Base-by-base conservation (phyloP, 495 filamentous ascomycete species). In the Penicillium cataractarum region DNA sequence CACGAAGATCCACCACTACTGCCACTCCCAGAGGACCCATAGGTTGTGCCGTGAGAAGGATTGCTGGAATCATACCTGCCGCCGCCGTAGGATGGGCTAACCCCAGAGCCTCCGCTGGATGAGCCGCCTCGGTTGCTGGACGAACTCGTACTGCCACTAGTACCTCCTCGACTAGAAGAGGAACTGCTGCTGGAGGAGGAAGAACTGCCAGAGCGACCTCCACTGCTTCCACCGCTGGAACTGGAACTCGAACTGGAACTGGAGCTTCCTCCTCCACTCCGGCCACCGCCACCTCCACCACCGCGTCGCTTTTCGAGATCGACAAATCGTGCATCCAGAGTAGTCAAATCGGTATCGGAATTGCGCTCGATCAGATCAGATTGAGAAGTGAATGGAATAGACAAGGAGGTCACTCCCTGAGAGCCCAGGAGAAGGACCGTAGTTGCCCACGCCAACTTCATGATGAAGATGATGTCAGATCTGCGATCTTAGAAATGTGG, bases 81-180 rank as follows among this genome's bases (percentile, higher is more conserved):
- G 55, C 62, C 59, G 51, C 65, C 65, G 33, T 65, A 68, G 6
- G 61, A 62, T 49, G 65, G 49, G 6, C 33, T 13, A 2, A 56
- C 55, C 29, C 65, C 62, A 15, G 58, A 62, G 24, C 65, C 65
- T 21, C 55, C 54, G 13, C 68, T 82, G n/a, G 89, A 88, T 19
- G 77, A 64, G 37, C 92, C 92, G 58, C 92, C 92, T 33, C 73
- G 48, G 58, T 84, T 88, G 64, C 70, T 76, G 22, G 67, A 62
- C 19, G 61, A 64, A 59, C 60, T 60, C 42, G 65, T 63, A 31
- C 68, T 71, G 29, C 61, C 67, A 56, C 54, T 44, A 9, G 17
- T 42, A 7, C 39, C 39, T 21, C 39, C n/a, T 2, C 39, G 5
- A 42, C 39, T 21, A 19, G 55, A 58, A 19, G 60, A 63, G 27